Evolutionary conservation across 2,329 filamentous ascomycete genomes (phyloP), one percentile per base, ranked within the genome.

Genomic region (Neopestalotiopsis sp.): DNA sequence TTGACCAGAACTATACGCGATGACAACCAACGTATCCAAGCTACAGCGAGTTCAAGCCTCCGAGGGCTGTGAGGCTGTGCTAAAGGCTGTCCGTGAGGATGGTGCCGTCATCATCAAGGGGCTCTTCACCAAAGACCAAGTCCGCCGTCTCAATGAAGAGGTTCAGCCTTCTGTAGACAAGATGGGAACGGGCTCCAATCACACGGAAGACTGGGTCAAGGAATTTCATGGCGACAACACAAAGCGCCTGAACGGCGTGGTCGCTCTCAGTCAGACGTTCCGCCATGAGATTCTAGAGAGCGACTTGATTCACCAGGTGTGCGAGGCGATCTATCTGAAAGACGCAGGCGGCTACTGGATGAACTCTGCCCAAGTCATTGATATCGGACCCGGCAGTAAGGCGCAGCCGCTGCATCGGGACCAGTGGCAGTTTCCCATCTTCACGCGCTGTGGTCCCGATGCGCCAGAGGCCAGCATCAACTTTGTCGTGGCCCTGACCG

Each of bases 371-470:
- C 68, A 69, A 38, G 65, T 69, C 40, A 69, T 69, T 45, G 68
- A 69, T 32, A 69, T 69, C 2, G 65, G 68, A n/a, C 68, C 68
- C 5, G 68, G 58, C 34, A 69, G 68, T 53, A 71, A 70, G 53
- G 71, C 74, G 17, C 76, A 78, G 70, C 72, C 73, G 34, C 68
- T 78, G 20, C 77, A 78, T 61, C 73, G 76, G 5, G 77, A 78
- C 70, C 74, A 75, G 49, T 73, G 70, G 71, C 72, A 74, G 61
- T 77, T 74, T 66, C 73, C 75, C 12, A 73, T 71, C 68, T 76
- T 76, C 69, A 75, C 73, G 17, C 69, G 66, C 49, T 68, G 69
- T 38, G 76, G 76, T 17, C 69, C 74, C 17, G 71, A 76, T 30
- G 73, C 72, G 45, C 71, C 74, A 40, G 74, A 77, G 67, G 75